phyloP scores from a whole-genome alignment of 2,329 filamentous ascomycete genomes.

The Huntiella bhutanensis region DNA sequence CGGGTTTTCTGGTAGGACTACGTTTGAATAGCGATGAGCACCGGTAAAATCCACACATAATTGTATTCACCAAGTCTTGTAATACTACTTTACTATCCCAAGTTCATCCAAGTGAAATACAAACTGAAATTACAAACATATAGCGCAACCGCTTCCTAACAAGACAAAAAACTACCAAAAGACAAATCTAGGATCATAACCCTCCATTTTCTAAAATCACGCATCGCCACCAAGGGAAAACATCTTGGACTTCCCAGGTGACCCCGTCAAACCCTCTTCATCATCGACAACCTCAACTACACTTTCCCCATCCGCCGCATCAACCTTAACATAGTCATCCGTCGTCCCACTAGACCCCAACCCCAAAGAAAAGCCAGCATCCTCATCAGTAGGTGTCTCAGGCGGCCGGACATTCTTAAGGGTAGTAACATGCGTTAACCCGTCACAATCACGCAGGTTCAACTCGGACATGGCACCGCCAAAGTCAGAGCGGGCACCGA shows the following conservation, averaged over 20 bases:
- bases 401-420: conserved; percentile 1
- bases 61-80: no score
- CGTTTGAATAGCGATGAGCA: no score
- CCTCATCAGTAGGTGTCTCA: background rate
- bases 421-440: background rate
- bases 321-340: background rate
- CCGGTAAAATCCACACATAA: no score
- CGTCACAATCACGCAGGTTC: background rate
- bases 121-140: no score
- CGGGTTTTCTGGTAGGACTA: no score
- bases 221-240: background rate
- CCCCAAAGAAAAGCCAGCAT: background rate
- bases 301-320: background rate
- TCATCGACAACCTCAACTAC: background rate
- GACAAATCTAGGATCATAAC: no score
- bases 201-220: no score
- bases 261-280: background rate
- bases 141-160: no score
- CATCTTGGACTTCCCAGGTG: background rate
- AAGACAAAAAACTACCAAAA: no score
- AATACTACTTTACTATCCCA: no score
- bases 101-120: no score
- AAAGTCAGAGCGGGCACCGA: conserved; percentile 70
- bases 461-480: conserved; percentile 13
- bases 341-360: background rate